Evolutionary conservation across 2,329 filamentous ascomycete genomes (phyloP).

Genomic region (Curvularia eragrostidis): DNA sequence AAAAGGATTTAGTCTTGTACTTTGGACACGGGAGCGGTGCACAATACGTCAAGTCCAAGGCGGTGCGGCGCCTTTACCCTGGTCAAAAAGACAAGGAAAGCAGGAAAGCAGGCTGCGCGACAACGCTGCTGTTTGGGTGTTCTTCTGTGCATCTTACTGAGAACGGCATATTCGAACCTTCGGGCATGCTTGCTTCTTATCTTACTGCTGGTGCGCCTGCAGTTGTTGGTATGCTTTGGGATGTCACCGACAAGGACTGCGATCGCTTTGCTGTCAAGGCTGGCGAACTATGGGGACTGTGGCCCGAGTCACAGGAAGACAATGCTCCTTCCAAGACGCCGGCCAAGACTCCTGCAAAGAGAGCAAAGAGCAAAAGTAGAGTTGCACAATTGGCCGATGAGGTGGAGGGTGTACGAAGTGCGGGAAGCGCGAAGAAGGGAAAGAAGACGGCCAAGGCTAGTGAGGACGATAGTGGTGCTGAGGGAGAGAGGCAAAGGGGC

Average conservation of each 20-base stretch:
- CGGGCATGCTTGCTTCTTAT: conserved; percentile 89
- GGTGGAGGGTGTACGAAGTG: conserved; percentile 32
- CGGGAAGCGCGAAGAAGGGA: conserved; percentile 25
- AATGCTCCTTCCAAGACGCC: conserved; percentile 30
- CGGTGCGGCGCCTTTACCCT: conserved; percentile 74
- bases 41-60: conserved; percentile 88
- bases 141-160: conserved; percentile 82
- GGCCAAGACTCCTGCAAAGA: conserved; percentile 33
- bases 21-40: conserved; percentile 96
- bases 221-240: conserved; percentile 92
- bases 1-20: conserved; percentile 80
- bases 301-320: conserved; percentile 54
- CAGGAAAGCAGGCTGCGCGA: conserved; percentile 65
- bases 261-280: conserved; percentile 84
- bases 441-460: conserved; percentile 38
- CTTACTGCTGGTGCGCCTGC: conserved; percentile 82
- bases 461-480: conserved; percentile 34
- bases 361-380: conserved; percentile 41
- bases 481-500: conserved; percentile 30
- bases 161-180: conserved; percentile 82
- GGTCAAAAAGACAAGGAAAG: conserved; percentile 46
- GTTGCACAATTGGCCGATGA: conserved; percentile 34
- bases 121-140: conserved; percentile 92
- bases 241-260: conserved; percentile 97
- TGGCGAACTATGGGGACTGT: conserved; percentile 87